A percentile compares a stretch with the other conserved stretches of the same genome.
These are phyloP conservation scores for Trichophyton simii DNA, from an alignment of 2,329 filamentous ascomycete species.

Conservation along the genomic window DNA sequence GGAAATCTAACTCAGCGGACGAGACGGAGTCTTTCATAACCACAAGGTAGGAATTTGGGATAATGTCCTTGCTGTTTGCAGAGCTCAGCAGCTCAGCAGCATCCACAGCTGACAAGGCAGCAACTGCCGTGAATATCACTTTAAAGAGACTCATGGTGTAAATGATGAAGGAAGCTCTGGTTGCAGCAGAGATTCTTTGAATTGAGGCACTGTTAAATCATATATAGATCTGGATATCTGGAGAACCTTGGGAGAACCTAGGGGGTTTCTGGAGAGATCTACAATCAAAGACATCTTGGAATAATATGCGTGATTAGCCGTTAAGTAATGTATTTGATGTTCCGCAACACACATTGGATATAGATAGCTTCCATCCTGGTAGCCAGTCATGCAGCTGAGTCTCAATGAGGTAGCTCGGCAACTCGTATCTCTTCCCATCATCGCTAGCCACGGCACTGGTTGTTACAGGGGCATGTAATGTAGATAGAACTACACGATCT, in stretches of 20 bases:
- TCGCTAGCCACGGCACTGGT: neutral
- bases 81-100: constrained; percentile 5
- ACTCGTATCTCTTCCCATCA: neutral
- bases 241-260: neutral
- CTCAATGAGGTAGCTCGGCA: neutral
- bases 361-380: neutral
- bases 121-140: neutral
- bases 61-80: constrained; percentile 4
- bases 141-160: neutral
- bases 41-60: constrained; percentile 11
- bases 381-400: neutral
- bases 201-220: neutral
- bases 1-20: constrained; percentile 6
- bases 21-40: constrained; percentile 11
- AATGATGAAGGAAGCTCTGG: neutral
- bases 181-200: neutral
- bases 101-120: constrained; percentile 1
- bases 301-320: neutral
- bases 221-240: neutral
- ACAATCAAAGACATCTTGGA: neutral
- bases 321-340: neutral
- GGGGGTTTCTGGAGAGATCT: neutral
- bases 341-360: neutral
- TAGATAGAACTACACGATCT: neutral
- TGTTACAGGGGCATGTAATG: neutral